Evolutionary conservation across 768 basidiomycete genomes (phyloP).

Genomic region (Clitopilus passeckerianus): DNA sequence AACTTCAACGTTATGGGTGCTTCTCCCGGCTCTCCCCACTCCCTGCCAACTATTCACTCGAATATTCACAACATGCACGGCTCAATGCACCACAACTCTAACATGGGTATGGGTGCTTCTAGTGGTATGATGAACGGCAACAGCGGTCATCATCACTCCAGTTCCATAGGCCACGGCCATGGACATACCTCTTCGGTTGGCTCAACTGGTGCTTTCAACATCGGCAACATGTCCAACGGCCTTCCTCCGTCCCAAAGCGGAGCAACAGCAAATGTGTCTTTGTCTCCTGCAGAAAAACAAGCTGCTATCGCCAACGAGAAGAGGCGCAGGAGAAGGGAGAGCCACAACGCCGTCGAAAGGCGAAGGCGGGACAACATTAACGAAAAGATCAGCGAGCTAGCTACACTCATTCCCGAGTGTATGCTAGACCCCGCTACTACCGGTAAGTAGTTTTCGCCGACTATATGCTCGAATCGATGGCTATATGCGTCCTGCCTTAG

Average conservation of each 20-base stretch:
- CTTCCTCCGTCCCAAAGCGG: background rate
- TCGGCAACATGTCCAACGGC: background rate
- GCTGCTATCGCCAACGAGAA: conserved; percentile 75
- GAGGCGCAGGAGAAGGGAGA: conserved; percentile 72
- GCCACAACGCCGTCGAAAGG: conserved; percentile 90
- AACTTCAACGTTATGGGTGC: background rate
- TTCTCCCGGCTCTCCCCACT: background rate
- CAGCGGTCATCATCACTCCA: background rate
- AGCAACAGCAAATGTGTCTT: background rate
- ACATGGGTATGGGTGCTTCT: background rate
- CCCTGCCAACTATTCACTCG: background rate
- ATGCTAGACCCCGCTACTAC: conserved; percentile 52
- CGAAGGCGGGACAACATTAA: conserved; percentile 90
- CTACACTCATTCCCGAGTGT: conserved; percentile 84
- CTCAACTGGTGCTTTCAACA: background rate
- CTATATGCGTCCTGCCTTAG: background rate
- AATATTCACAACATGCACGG: background rate
- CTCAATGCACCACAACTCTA: background rate
- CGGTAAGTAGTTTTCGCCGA: conserved; percentile 9
- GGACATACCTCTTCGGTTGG: background rate
- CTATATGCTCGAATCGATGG: background rate
- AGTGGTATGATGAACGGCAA: background rate
- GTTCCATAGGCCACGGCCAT: background rate
- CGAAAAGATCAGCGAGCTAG: conserved; percentile 89
- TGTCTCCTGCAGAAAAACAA: conserved; percentile 37